phyloP scores from a whole-genome alignment of 208 protist species.

The Vickermania ingenoplastis region DNA sequence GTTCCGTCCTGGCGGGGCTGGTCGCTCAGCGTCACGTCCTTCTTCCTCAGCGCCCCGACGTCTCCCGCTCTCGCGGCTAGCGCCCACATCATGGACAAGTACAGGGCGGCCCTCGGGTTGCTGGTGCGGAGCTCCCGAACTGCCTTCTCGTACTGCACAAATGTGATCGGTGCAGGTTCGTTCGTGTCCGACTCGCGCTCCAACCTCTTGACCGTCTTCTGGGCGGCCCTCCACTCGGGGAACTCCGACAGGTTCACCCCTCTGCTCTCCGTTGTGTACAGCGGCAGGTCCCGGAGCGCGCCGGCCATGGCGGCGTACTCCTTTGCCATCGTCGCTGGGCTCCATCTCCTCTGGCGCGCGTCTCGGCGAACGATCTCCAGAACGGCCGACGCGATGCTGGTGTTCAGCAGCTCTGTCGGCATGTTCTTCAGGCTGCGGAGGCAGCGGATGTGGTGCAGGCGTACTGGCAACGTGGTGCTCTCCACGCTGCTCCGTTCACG shows the following conservation, averaged over 20 bases:
- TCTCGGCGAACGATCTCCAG: too few species aligned
- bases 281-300: not conserved
- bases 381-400: too few species aligned
- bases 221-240: not conserved
- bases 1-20: not conserved
- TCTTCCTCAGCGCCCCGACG: not conserved
- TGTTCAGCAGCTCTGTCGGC: too few species aligned
- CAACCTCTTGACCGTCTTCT: slow-evolving; percentile 1
- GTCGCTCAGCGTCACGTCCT: slow-evolving; percentile 1
- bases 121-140: not conserved
- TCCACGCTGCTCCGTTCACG: too few species aligned
- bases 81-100: not conserved
- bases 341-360: slow-evolving; percentile 1
- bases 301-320: not conserved
- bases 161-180: not conserved
- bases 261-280: not conserved
- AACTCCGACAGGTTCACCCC: not conserved
- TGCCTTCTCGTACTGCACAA: not conserved
- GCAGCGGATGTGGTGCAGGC: too few species aligned
- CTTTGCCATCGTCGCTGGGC: not conserved
- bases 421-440: too few species aligned
- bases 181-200: not conserved
- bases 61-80: not conserved
- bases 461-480: too few species aligned
- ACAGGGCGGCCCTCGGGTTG: not conserved